These are phyloP conservation scores for Prunus mira DNA, from an alignment of 306 rosid species.

Conservation along the genomic window DNA sequence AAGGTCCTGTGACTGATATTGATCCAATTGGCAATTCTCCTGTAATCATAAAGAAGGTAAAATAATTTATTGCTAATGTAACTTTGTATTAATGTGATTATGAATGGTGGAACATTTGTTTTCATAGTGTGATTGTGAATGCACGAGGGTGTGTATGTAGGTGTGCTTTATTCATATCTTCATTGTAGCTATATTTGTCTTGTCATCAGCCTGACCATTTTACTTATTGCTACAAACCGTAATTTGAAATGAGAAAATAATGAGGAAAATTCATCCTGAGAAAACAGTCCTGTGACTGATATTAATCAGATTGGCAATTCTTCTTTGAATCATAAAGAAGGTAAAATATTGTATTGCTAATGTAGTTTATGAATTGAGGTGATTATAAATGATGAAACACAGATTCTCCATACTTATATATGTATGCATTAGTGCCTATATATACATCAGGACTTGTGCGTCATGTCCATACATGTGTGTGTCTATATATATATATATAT, in stretches of 20 bases:
- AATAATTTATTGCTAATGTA: background rate
- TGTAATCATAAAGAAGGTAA: conserved; percentile 84
- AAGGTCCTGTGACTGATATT: conserved; percentile 73
- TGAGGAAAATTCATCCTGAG: conserved; percentile 62
- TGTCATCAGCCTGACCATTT: conserved; percentile 61
- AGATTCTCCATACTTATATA: background rate
- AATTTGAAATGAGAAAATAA: conserved; percentile 51
- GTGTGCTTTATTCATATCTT: background rate
- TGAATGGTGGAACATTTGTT: background rate
- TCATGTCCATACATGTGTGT: background rate
- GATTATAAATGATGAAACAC: background rate
- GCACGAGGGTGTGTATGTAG: background rate
- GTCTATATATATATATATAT: no score
- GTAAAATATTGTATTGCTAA: conserved; percentile 28
- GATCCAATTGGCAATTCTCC: conserved; percentile 99
- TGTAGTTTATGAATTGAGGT: background rate
- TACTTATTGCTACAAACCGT: conserved; percentile 56
- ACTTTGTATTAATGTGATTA: background rate
- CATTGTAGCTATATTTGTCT: background rate
- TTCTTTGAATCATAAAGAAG: conserved; percentile 68
- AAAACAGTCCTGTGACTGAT: conserved; percentile 39
- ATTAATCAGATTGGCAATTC: conserved; percentile 87
- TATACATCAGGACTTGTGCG: no score
- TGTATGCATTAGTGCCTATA: no score
- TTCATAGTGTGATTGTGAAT: background rate